Evolutionary conservation across 257 asterid species (phyloP), one percentile per base, ranked within the genome.

Genomic region (Nicotiana attenuata): DNA sequence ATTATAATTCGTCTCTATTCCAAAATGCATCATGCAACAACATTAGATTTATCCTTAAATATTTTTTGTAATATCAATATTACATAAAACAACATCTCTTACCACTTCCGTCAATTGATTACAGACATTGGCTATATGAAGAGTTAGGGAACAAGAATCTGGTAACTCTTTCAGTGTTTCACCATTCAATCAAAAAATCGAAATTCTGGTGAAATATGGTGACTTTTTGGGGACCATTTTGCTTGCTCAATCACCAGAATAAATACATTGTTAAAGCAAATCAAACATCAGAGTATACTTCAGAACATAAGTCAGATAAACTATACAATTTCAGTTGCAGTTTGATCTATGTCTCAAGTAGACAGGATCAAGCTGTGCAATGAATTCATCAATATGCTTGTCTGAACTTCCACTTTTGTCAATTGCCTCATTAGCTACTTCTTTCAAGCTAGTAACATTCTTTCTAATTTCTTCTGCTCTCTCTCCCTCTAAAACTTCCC

Each of bases 391-490:
- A 29, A 91, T 91, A 71, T 85, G 81, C 16, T 41, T 83, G 60
- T 91, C 91, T 47, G 95, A 89, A 77, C 84, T 86, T 75, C 92
- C 93, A 22, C 90, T 91, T 64, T 77, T 87, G 17, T 85, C 85
- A 20, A 83, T 84, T 4, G 93, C 92, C 80, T 88, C 88, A 80
- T 80, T 85, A 1, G 93, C 92, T 80, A 86, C 20, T 2, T 50
- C 88, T 75, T 80, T 90, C 91, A 87, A 91, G 20, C 81, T 78
- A 31, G 24, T 33, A 28, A 76, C 84, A 28, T 82, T 87, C 82
- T 61, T 83, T 83, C 68, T 83, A 9, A 88, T 89, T 90, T 79
- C 89, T 19, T 55, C 3, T 22, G 88, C 85, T 82, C 84, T 59
- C 38, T 77, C 84, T 19, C 90, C 91, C 14, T 77, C 20, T 90